Evolutionary conservation across 2,329 filamentous ascomycete genomes (phyloP).

Genomic region (Nannizzia gypsea): DNA sequence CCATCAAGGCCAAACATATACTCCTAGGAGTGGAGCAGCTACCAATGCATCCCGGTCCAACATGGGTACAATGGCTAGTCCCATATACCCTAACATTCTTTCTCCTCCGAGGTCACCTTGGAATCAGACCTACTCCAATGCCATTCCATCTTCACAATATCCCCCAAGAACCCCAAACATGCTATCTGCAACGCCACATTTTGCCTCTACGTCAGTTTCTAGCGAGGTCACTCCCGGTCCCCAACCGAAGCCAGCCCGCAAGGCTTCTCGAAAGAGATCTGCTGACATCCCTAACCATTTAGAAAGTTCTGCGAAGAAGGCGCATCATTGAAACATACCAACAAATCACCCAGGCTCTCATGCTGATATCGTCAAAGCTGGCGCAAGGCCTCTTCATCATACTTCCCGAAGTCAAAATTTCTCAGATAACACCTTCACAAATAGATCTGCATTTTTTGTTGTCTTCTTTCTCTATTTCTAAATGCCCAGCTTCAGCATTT

Average conservation of each 20-base stretch:
- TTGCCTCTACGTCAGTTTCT: neutral
- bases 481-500: no score
- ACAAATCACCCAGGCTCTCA: neutral
- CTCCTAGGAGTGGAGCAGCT: neutral
- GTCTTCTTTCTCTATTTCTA: no score
- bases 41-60: neutral
- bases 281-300: neutral
- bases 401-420: neutral
- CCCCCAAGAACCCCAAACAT: neutral
- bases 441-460: neutral
- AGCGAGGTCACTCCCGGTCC: neutral
- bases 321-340: neutral
- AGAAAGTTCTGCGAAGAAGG: neutral
- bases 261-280: neutral
- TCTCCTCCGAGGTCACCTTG: neutral
- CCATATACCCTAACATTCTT: neutral
- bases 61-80: neutral
- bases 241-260: neutral
- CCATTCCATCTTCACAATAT: neutral
- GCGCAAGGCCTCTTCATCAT: neutral
- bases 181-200: neutral
- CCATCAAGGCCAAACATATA: neutral
- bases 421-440: neutral
- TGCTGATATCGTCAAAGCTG: neutral
- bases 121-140: neutral